Conservation (phyloP, 176 grass and related monocot genomes). For the Miscanthus lutarioriparius region DNA sequence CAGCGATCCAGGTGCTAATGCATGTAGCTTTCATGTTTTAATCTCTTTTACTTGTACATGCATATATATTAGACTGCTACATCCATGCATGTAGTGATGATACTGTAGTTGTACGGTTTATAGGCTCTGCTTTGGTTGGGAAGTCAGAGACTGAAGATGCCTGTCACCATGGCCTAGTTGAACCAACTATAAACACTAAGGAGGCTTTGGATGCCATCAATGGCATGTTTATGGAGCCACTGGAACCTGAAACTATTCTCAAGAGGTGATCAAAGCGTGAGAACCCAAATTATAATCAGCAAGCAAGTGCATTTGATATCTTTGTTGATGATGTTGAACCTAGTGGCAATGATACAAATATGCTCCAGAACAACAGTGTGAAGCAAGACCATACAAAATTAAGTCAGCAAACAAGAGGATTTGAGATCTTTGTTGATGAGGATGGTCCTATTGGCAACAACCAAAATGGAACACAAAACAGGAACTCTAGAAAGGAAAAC, state of each 20-base stretch:
- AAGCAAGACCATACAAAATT: slow-evolving; percentile 38
- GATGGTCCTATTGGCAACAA: slow-evolving; percentile 35
- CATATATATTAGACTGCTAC: too few species aligned
- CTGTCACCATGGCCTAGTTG: slow-evolving; percentile 86
- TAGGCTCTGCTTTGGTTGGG: slow-evolving; percentile 81
- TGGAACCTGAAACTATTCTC: slow-evolving; percentile 69
- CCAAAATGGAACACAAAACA: slow-evolving; percentile 27
- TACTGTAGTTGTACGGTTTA: slow-evolving; percentile 81
- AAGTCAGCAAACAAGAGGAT: slow-evolving; percentile 49
- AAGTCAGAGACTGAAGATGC: slow-evolving; percentile 89
- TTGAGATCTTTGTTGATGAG: slow-evolving; percentile 82
- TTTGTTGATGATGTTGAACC: slow-evolving; percentile 71
- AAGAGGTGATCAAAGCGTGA: slow-evolving; percentile 54
- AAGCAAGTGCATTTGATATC: slow-evolving; percentile 66
- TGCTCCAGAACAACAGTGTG: slow-evolving; percentile 17
- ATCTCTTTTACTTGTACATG: too few species aligned
- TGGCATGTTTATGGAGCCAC: slow-evolving; percentile 87
- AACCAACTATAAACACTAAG: slow-evolving; percentile 87
- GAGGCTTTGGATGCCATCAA: slow-evolving; percentile 82
- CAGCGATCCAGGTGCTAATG: too few species aligned
- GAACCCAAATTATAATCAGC: slow-evolving; percentile 48
- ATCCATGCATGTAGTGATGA: too few species aligned
- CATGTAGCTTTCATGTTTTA: too few species aligned
- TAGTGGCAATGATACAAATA: slow-evolving; percentile 24
- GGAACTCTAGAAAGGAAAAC: slow-evolving; percentile 40